Evolutionary conservation across 352 stramenopile species (phyloP), one percentile per base, ranked within the genome.

Genomic region (Pythium sp.): DNA sequence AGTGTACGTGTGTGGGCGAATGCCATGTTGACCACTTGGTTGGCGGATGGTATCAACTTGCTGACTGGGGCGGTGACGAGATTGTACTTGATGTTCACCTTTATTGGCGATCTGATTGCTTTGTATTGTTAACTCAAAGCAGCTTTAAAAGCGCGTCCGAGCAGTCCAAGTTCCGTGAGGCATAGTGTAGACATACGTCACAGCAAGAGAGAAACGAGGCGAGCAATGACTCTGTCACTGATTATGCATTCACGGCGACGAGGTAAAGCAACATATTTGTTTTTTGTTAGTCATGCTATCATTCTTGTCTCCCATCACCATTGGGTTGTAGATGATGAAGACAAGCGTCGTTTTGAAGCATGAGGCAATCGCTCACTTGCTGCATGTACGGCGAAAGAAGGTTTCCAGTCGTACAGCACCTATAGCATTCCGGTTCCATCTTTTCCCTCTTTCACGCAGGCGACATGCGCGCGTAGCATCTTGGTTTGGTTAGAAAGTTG

Each of bases 81-180:
- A 18, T 22, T 9, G 6, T 30, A 18, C 38, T 46, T 46, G 38
- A 5, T 18, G 38, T 46, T 46, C 12, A 20, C 12, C 11, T 3
- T 2, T 20, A 46, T 4, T 18, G 38, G 7, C 38, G 14, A 20
- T 15, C 36, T 49, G 4, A 22, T 34, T 56, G 24, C 14, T 56
- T 32, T 41, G 60, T 41, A 58, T 65, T 6, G n/a, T 4, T 5
- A 11, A 20, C 38, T 26, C n/a, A 4, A 9, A 18, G 46, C n/a
- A 86, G 79, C 32, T 86, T 86, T 61, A 82, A 82, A 59, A 86
- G 77, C 58, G 79, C 77, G 18, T 65, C 79, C 3, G 58, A 78
- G 62, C 71, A 82, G 54, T 75, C 74, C 7, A 78, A 76, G 34
- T 77, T 74, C 36, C 66, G 73, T 47, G 66, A 80, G 6, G 24